Evolutionary conservation across 2,329 filamentous ascomycete species (phyloP).

Genomic region (Triangularia setosa): DNA sequence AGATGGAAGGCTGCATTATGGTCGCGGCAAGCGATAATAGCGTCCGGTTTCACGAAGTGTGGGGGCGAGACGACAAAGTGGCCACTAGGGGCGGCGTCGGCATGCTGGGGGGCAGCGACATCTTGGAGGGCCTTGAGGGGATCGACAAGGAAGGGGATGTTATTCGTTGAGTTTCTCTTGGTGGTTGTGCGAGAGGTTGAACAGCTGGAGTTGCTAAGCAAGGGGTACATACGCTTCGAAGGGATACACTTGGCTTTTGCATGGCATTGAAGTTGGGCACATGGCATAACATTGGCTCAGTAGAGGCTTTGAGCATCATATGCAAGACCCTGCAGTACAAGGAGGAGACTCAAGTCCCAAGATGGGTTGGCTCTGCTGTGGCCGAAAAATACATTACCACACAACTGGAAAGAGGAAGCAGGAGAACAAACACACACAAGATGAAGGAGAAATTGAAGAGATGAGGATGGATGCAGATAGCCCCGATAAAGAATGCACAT

Average conservation of each 20-base stretch:
- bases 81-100: slow-evolving; percentile 50
- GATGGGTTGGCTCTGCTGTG: not conserved
- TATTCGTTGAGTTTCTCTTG: slow-evolving; percentile 55
- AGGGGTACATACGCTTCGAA: no score
- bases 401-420: not conserved
- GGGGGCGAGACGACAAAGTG: slow-evolving; percentile 60
- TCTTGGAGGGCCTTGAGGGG: slow-evolving; percentile 76
- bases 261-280: not conserved
- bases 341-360: not conserved
- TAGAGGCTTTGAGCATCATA: not conserved
- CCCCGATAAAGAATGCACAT: slow-evolving; percentile 4
- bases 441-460: not conserved
- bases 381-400: not conserved
- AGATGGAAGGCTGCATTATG: slow-evolving; percentile 77
- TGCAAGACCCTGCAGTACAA: not conserved
- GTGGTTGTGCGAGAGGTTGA: not conserved
- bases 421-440: not conserved
- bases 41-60: slow-evolving; percentile 94
- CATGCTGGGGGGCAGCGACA: slow-evolving; percentile 75
- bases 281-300: no score
- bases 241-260: not conserved
- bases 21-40: slow-evolving; percentile 88
- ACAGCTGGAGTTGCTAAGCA: no score
- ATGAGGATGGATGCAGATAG: slow-evolving; percentile 2
- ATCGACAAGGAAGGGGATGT: slow-evolving; percentile 70